These are phyloP conservation scores for Dactylorhiza incarnata DNA, from an alignment of 106 monocot genomes.

Conservation along the genomic window DNA sequence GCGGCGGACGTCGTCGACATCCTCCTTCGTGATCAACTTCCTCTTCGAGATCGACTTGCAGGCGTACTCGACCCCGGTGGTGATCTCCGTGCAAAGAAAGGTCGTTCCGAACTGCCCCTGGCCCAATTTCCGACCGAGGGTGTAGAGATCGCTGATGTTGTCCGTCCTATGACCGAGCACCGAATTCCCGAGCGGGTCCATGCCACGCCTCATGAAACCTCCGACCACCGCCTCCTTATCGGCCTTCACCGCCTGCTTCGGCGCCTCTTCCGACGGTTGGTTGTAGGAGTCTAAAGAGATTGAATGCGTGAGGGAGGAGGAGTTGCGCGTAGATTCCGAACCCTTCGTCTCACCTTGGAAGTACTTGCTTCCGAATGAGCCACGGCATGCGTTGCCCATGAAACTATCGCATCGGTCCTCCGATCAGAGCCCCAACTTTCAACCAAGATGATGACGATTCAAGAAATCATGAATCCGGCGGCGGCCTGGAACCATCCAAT, in stretches of 20 bases:
- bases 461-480: not conserved
- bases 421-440: not conserved
- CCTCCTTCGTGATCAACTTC: slow-evolving; percentile 52
- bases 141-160: slow-evolving; percentile 45
- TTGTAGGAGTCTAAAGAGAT: not conserved
- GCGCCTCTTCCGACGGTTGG: not conserved
- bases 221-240: not conserved
- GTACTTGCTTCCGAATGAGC: slow-evolving; percentile 17
- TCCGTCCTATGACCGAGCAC: slow-evolving; percentile 51
- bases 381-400: slow-evolving; percentile 27
- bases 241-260: not conserved
- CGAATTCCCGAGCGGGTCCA: slow-evolving; percentile 13
- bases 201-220: slow-evolving; percentile 29
- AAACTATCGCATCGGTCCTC: not conserved
- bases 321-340: not conserved
- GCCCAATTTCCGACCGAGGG: slow-evolving; percentile 48
- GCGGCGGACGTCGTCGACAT: slow-evolving; percentile 57
- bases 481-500: not conserved
- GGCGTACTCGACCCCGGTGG: slow-evolving; percentile 50
- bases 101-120: slow-evolving; percentile 70
- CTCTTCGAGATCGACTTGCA: slow-evolving; percentile 71
- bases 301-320: not conserved
- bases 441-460: not conserved
- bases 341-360: slow-evolving; percentile 11
- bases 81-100: slow-evolving; percentile 54